These are phyloP conservation scores for Cenchrus purpureus DNA, from an alignment of 176 grass and related monocot genomes.

Conservation along the genomic window DNA sequence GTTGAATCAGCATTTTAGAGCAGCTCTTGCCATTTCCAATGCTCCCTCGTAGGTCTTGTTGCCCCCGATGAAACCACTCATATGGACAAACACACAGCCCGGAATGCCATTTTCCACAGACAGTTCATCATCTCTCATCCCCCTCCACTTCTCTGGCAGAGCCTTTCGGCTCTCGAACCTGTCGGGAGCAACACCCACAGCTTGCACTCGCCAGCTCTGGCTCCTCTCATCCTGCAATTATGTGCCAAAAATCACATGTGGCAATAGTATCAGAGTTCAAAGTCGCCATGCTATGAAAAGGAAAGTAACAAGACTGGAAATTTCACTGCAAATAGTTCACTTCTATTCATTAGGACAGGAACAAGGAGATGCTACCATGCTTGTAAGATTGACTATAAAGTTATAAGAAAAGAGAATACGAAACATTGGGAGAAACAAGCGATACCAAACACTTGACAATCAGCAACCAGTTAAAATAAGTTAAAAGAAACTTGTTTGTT, in stretches of 20 bases:
- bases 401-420: not conserved
- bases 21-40: constrained; percentile 81
- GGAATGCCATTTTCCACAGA: constrained; percentile 71
- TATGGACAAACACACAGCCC: constrained; percentile 84
- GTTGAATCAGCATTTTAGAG: constrained; percentile 67
- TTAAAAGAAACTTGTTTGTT: not conserved
- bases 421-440: not conserved
- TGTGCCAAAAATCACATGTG: not conserved
- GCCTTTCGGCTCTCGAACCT: constrained; percentile 83
- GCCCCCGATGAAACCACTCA: constrained; percentile 93
- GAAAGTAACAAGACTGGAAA: not conserved
- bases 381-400: not conserved
- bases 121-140: constrained; percentile 81
- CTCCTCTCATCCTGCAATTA: constrained; percentile 80
- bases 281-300: not conserved
- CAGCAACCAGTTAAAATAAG: not conserved
- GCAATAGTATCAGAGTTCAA: not conserved
- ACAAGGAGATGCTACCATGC: not conserved
- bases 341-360: not conserved
- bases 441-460: not conserved
- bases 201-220: constrained; percentile 84
- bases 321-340: not conserved
- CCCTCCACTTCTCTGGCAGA: constrained; percentile 82
- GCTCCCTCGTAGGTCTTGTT: constrained; percentile 84
- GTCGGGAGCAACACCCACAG: constrained; percentile 70